A percentile compares a stretch with the other conserved stretches of the same genome.
These are phyloP conservation scores for Neurospora sp. DNA, from an alignment of 495 filamentous ascomycete species.

Conservation along the genomic window DNA sequence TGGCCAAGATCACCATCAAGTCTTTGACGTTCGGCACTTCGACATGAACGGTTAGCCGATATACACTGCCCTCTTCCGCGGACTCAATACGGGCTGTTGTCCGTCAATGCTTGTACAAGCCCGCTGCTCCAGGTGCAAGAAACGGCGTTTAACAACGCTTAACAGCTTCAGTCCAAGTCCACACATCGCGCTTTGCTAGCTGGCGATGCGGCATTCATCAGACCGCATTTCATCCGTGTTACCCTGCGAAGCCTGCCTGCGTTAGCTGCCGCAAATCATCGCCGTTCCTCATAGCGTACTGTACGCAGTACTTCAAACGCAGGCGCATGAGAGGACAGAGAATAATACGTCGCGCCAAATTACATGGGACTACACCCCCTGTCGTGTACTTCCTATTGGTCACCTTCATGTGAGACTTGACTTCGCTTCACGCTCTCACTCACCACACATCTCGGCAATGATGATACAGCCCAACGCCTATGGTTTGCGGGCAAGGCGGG, in stretches of 20 bases:
- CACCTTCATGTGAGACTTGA: conserved; percentile 18
- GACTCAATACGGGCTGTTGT: not conserved
- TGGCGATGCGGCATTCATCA: not conserved
- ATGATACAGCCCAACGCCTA: conserved; percentile 14
- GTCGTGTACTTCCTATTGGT: conserved; percentile 27
- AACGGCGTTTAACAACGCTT: not conserved
- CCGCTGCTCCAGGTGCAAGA: not conserved
- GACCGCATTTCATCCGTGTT: not conserved
- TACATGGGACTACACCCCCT: conserved; percentile 29
- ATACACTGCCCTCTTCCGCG: not conserved
- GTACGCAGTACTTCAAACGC: not conserved
- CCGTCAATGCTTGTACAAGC: not conserved
- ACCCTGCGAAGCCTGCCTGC: not conserved
- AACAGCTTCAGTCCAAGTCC: not conserved
- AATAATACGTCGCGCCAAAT: conserved; percentile 15
- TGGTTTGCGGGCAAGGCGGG: conserved; percentile 18
- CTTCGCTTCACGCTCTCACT: conserved; percentile 20
- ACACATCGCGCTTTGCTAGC: not conserved
- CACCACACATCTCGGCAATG: conserved; percentile 25
- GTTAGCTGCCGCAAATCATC: conserved; percentile 1
- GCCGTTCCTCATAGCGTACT: conserved; percentile 1
- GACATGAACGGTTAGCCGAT: not conserved
- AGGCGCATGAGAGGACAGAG: not conserved
- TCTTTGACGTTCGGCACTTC: not conserved
- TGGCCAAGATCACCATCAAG: not conserved